phyloP scores from a whole-genome alignment of 2,329 filamentous ascomycete genomes.

The Fusarium mangiferae region DNA sequence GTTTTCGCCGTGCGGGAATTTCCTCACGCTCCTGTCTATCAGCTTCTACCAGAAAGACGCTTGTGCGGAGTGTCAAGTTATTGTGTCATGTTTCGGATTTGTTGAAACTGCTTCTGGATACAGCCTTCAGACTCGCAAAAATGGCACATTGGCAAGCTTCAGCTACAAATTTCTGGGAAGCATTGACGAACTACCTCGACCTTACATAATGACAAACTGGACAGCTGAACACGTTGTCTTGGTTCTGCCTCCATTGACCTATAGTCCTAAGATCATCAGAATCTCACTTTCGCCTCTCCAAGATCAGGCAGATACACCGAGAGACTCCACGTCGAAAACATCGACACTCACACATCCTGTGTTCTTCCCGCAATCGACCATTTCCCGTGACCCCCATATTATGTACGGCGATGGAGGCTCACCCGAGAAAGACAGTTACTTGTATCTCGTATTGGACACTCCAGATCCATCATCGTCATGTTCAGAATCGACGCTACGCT shows the following conservation, averaged over 20 bases:
- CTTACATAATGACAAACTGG: background rate
- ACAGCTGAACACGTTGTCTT: background rate
- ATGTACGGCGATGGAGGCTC: background rate
- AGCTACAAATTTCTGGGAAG: background rate
- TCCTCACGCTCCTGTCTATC: background rate
- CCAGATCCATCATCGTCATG: background rate
- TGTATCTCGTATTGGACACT: background rate
- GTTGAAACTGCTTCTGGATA: background rate
- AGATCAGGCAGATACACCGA: fast-evolving
- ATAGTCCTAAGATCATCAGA: background rate
- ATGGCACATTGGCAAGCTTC: background rate
- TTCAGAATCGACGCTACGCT: background rate
- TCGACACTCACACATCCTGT: background rate
- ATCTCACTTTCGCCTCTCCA: fast-evolving
- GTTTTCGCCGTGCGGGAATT: background rate
- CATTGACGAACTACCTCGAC: background rate
- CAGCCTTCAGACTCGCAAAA: background rate
- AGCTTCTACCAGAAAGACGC: background rate
- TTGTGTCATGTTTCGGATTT: background rate
- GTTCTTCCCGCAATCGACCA: background rate
- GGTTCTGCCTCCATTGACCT: background rate
- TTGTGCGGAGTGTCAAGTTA: background rate
- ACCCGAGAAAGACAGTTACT: background rate
- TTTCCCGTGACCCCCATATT: background rate
- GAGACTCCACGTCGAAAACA: background rate